Percentiles rank a stretch among this genome's conserved stretches.
Evolutionary conservation across 306 rosid genomes (phyloP).

Genomic region (Ammopiptanthus mongolicus): DNA sequence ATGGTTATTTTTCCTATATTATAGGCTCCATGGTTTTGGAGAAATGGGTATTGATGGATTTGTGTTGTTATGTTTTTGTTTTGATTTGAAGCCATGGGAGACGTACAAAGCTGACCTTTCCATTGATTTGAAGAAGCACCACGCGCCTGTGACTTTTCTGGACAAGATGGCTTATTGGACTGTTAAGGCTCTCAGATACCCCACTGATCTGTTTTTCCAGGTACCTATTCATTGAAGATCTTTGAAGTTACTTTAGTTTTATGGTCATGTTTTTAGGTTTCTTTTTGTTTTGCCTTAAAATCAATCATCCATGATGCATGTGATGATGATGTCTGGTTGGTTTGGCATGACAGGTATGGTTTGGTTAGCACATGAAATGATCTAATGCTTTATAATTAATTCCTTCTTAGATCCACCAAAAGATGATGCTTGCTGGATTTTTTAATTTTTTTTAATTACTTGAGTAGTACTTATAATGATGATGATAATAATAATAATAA

Average conservation of each 20-base stretch:
- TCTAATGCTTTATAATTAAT: not conserved
- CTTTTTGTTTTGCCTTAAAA: not conserved
- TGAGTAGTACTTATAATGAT: too few species aligned
- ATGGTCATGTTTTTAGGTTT: not conserved
- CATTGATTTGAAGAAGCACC: constrained; percentile 67
- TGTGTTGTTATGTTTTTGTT: not conserved
- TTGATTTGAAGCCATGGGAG: constrained; percentile 66
- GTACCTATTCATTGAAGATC: constrained; percentile 9
- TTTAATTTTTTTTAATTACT: not conserved
- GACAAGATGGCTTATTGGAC: constrained; percentile 79
- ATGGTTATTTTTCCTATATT: not conserved
- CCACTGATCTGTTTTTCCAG: constrained; percentile 73
- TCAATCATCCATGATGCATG: constrained; percentile 9
- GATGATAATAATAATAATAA: too few species aligned
- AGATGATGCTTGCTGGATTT: not conserved
- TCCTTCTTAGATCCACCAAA: not conserved
- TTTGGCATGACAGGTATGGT: not conserved
- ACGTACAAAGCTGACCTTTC: constrained; percentile 53
- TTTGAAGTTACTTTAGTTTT: not conserved
- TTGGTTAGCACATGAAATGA: not conserved
- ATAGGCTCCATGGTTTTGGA: not conserved
- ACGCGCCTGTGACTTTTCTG: constrained; percentile 44
- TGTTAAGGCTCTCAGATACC: constrained; percentile 55
- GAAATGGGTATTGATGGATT: not conserved
- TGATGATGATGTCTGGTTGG: constrained; percentile 10